Conservation (phyloP, 768 basidiomycete genomes). For the Russula griseocarnosa region DNA sequence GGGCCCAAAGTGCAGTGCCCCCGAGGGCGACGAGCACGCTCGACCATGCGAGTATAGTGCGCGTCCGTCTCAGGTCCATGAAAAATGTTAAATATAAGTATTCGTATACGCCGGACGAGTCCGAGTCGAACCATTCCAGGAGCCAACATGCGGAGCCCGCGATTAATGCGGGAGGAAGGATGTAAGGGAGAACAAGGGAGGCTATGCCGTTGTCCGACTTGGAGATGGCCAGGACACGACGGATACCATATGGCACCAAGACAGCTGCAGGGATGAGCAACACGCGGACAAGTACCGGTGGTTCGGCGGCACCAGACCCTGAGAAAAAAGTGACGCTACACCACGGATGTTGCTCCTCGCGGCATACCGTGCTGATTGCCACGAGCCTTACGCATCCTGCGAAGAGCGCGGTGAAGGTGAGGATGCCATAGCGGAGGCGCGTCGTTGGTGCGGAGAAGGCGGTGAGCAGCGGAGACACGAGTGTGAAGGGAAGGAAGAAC, state of each 20-base stretch:
- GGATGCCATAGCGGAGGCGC: conserved; percentile 68
- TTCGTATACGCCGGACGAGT: conserved; percentile 42
- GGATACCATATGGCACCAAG: conserved; percentile 53
- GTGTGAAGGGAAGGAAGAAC: conserved; percentile 65
- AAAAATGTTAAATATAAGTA: conserved; percentile 24
- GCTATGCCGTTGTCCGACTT: conserved; percentile 74
- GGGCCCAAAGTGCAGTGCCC: conserved; percentile 65
- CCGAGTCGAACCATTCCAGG: conserved; percentile 72
- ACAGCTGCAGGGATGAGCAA: conserved; percentile 55
- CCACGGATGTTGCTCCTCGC: conserved; percentile 91
- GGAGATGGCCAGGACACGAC: conserved; percentile 57
- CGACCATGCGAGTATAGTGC: conserved; percentile 59
- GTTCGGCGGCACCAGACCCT: conserved; percentile 61
- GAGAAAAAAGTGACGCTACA: conserved; percentile 89
- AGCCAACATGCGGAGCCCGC: conserved; percentile 69
- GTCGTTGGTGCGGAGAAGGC: conserved; percentile 65
- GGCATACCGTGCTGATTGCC: conserved; percentile 78
- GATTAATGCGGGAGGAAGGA: conserved; percentile 56
- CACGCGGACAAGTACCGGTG: conserved; percentile 56
- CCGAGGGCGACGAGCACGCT: conserved; percentile 50
- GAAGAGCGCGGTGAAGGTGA: conserved; percentile 65
- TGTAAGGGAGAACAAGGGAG: conserved; percentile 52
- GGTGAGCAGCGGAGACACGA: conserved; percentile 55
- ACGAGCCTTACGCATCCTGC: conserved; percentile 70
- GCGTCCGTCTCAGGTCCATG: conserved; percentile 44